A percentile compares a stretch with the other conserved stretches of the same genome.
phyloP scores from a whole-genome alignment of 2,329 filamentous ascomycete species.

The Fusarium irregulare region DNA sequence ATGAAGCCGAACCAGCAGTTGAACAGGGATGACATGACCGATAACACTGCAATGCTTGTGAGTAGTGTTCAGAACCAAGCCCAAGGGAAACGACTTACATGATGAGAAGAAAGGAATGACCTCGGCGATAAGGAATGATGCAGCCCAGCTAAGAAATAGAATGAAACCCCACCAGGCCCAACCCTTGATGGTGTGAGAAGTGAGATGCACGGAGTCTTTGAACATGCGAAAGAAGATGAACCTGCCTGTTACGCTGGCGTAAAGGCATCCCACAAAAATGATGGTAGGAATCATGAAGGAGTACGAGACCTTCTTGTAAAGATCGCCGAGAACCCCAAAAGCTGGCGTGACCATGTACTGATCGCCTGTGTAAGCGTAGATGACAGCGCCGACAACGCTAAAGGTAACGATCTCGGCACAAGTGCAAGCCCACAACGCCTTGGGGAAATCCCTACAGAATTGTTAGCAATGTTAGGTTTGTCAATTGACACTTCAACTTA shows the following conservation, averaged over 20 bases:
- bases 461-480: not conserved
- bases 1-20: constrained; percentile 96
- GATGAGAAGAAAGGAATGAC: constrained; percentile 94
- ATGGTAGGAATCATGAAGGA: constrained; percentile 95
- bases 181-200: constrained; percentile 80
- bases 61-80: not conserved
- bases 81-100: constrained; percentile 53
- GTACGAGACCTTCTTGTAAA: constrained; percentile 88
- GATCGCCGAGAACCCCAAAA: constrained; percentile 82
- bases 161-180: constrained; percentile 84
- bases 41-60: constrained; percentile 59
- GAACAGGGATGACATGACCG: constrained; percentile 85
- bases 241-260: constrained; percentile 87
- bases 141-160: constrained; percentile 74
- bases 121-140: constrained; percentile 89
- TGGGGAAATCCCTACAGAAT: constrained; percentile 78
- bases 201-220: constrained; percentile 80
- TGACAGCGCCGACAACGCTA: constrained; percentile 79
- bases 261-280: constrained; percentile 89
- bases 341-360: constrained; percentile 90
- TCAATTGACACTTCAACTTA: constrained; percentile 36
- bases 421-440: constrained; percentile 89
- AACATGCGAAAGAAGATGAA: constrained; percentile 94
- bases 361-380: constrained; percentile 86
- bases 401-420: constrained; percentile 89